Percentiles rank a stretch among this genome's conserved stretches.
Evolutionary conservation across 352 stramenopile genomes (phyloP).

Genomic region (Pythium pectinolyticum): DNA sequence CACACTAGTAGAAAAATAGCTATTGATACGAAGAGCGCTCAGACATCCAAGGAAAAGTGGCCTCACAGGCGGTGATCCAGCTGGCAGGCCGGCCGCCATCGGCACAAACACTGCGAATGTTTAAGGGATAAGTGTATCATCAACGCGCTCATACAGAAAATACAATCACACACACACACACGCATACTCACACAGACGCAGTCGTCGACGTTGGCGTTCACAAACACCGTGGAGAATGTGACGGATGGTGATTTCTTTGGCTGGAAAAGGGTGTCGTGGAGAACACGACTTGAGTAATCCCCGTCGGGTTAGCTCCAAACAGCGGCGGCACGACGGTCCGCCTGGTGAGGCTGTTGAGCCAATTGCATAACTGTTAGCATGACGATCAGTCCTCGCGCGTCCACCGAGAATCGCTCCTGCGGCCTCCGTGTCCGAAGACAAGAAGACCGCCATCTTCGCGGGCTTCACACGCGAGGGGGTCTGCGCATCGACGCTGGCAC

Average conservation of each 20-base stretch:
- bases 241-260: conserved; percentile 18
- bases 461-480: conserved; percentile 74
- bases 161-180: conserved; percentile 14
- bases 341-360: conserved; percentile 56
- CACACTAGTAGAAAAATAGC: too few species aligned
- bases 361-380: conserved; percentile 94
- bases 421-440: background rate
- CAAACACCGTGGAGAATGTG: conserved; percentile 32
- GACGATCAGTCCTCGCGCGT: conserved; percentile 84
- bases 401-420: conserved; percentile 38
- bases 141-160: conserved; percentile 54
- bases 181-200: background rate
- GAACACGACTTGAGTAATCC: conserved; percentile 93
- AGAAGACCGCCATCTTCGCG: conserved; percentile 42
- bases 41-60: conserved; percentile 55
- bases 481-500: conserved; percentile 81
- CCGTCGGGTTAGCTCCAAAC: conserved; percentile 88
- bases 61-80: conserved; percentile 55
- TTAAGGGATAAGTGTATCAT: conserved; percentile 82
- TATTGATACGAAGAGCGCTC: conserved; percentile 33
- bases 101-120: conserved; percentile 87
- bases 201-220: conserved; percentile 23
- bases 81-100: conserved; percentile 64
- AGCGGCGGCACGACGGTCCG: conserved; percentile 63
- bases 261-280: conserved; percentile 74